Evolutionary conservation across 768 basidiomycete genomes (phyloP).

Genomic region (Phylloporus scabripes): DNA sequence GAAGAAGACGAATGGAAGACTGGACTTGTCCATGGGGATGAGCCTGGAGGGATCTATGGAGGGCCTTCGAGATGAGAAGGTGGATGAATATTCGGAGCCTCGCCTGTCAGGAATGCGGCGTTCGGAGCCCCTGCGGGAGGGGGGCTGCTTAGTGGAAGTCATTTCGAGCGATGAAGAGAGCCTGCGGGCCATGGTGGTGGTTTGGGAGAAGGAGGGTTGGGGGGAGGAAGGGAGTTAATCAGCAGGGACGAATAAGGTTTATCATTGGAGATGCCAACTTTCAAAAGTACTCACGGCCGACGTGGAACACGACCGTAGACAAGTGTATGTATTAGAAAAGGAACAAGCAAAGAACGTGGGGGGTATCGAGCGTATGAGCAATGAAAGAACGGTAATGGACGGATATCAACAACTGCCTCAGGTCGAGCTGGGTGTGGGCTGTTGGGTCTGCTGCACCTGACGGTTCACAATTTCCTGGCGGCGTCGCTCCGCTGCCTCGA

Average conservation of each 20-base stretch:
- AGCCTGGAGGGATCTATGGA: slow-evolving; percentile 78
- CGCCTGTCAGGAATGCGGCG: slow-evolving; percentile 43
- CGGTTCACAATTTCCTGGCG: slow-evolving; percentile 42
- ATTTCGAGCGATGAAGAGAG: slow-evolving; percentile 28
- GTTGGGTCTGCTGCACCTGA: slow-evolving; percentile 23
- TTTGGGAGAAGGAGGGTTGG: not conserved
- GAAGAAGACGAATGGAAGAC: slow-evolving; percentile 4
- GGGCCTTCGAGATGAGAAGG: slow-evolving; percentile 52
- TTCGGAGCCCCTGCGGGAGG: slow-evolving; percentile 43
- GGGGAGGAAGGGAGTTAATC: slow-evolving; percentile 3
- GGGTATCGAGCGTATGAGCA: slow-evolving; percentile 25
- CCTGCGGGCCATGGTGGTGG: slow-evolving; percentile 25
- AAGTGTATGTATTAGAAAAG: too few relatives aligned
- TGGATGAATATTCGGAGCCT: slow-evolving; percentile 40
- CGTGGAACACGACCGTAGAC: too few relatives aligned
- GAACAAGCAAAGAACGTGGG: slow-evolving; percentile 17
- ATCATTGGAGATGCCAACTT: not conserved
- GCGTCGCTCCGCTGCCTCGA: slow-evolving; percentile 69
- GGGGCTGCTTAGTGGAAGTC: slow-evolving; percentile 25
- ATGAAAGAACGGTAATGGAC: slow-evolving; percentile 22
- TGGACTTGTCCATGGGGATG: slow-evolving; percentile 75
- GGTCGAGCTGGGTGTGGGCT: slow-evolving; percentile 8
- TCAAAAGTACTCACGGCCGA: too few relatives aligned
- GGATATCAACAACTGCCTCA: slow-evolving; percentile 24
- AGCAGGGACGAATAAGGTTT: slow-evolving; percentile 15